These are phyloP conservation scores for Amylocarpus encephaloides DNA, from an alignment of 2,329 filamentous ascomycete species.

Conservation along the genomic window DNA sequence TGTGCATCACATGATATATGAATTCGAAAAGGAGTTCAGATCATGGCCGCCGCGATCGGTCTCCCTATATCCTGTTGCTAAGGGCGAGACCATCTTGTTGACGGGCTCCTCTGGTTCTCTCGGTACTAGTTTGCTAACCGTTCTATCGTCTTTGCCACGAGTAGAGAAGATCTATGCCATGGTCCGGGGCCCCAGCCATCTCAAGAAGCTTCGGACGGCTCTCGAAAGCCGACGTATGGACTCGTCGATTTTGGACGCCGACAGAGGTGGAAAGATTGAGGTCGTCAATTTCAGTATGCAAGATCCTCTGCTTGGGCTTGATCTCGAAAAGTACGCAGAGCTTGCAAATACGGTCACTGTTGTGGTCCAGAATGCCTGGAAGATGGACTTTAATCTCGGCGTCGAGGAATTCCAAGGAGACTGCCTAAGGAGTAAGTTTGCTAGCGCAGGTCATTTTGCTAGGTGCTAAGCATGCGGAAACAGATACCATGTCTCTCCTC, in stretches of 20 bases:
- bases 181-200: slow-evolving; percentile 19
- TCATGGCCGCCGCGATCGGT: slow-evolving; percentile 17
- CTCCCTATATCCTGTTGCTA: slow-evolving; percentile 1
- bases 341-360: slow-evolving; percentile 23
- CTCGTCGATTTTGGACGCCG: slow-evolving; percentile 16
- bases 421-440: slow-evolving; percentile 25
- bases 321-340: slow-evolving; percentile 22
- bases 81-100: slow-evolving; percentile 21
- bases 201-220: slow-evolving; percentile 13
- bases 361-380: slow-evolving; percentile 29
- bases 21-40: slow-evolving; percentile 21
- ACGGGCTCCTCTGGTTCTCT: slow-evolving; percentile 26
- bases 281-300: slow-evolving; percentile 27
- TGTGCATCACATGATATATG: slow-evolving; percentile 21
- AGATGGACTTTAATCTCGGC: slow-evolving; percentile 29
- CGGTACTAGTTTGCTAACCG: slow-evolving; percentile 22
- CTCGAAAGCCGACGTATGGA: slow-evolving; percentile 17
- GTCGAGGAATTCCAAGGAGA: slow-evolving; percentile 30
- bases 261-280: slow-evolving; percentile 18
- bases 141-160: slow-evolving; percentile 12
- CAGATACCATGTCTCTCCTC: slow-evolving; percentile 29
- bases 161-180: slow-evolving; percentile 25
- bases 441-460: too few species aligned
- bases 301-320: slow-evolving; percentile 25
- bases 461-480: neutral